Base-by-base conservation (phyloP, 495 filamentous ascomycete genomes). In the Usnea hakonensis region DNA sequence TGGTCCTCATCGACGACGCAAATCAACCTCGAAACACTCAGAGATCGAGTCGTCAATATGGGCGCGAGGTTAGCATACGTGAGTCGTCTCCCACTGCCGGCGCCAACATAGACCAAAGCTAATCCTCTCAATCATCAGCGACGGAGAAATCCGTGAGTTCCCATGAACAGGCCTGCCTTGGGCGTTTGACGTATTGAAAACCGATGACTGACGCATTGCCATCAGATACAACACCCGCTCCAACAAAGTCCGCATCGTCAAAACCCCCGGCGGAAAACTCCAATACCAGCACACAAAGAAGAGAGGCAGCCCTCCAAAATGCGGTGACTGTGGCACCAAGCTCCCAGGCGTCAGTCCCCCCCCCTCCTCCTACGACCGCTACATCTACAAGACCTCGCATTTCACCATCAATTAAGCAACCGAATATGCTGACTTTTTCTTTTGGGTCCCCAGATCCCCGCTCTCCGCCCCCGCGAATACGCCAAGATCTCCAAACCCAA, bases 251-350 rank as follows among this genome's bases (percentile, higher is more conserved):
- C 89, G 94, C 75, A 83, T 97, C 76, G 76, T 96, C 80, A 94
- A 91, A 83, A 98, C 94, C 64, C 94, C 94, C 62, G 94, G 94
- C 75, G 94, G 94, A 74, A 82, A 90, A 76, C 87, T 95, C 66
- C 88, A 91, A 73, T 87, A 95, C 73, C 90, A 97, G 69, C 91
- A 97, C 86, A 90, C 95, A 83, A 97, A 97, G 88, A 97, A 97
- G 88, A 87, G 86, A 78, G 92, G 90, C 68, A 92, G 89, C 71
- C 86, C 90, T 69, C 93, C 94, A 71, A 97, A 97, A 83, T 99
- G 94, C 76, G 94, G 94, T 85, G 94, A 97, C 83, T 97, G 94
- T 75, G 92, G 92, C 72, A 86, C 87, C 80, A 96, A 96, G 82
- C 85, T 96, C 71, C 85, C 90, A 69, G 91, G 91, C 76, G 90